Base-by-base conservation (phyloP, 495 filamentous ascomycete genomes). In the Penicillium samsonianum region DNA sequence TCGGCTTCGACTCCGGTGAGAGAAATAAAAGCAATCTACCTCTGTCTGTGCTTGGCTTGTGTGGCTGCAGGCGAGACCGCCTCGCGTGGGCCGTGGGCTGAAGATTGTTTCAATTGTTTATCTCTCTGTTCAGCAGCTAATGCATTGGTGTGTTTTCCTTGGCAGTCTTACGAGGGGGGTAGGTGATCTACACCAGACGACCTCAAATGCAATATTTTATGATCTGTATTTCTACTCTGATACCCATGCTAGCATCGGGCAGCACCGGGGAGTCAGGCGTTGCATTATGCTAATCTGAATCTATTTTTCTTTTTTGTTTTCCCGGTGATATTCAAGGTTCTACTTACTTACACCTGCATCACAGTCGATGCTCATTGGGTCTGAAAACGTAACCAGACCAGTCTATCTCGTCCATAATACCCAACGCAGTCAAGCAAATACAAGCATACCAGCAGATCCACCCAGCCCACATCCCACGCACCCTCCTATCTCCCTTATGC, bases 191-290 rank as follows among this genome's bases (percentile, higher is more conserved):
- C 45, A 45, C 41, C n/a, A 30, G 20, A 49, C 20, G 48, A 53
- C 52, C 55, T 65, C 53, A 30, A 45, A 58, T 62, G 52, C 48
- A 47, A 57, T 42, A 25, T 51, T 33, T 55, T 55, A 54, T 52
- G 41, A 44, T 37, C 42, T 64, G 38, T 61, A 59, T 57, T 60
- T 59, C 55, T 58, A 59, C 53, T 43, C 57, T 65, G 46, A 65
- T 67, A 67, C 59, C 62, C 62, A 65, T 64, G 58, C 61, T 55
- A 53, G 58, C 52, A 61, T 62, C 51, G 37, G 33, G 65, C 53
- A 63, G 57, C 45, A 55, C 59, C 54, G 19, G 55, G 65, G 59
- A 54, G 59, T 59, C 51, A 38, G 59, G 62, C 56, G 62, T 62
- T 58, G 57, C 44, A 44, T 62, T 43, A 52, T 52, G 50, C 40